Base-by-base conservation (phyloP, 2,329 filamentous ascomycete species). In the Xylariaceae sp. region DNA sequence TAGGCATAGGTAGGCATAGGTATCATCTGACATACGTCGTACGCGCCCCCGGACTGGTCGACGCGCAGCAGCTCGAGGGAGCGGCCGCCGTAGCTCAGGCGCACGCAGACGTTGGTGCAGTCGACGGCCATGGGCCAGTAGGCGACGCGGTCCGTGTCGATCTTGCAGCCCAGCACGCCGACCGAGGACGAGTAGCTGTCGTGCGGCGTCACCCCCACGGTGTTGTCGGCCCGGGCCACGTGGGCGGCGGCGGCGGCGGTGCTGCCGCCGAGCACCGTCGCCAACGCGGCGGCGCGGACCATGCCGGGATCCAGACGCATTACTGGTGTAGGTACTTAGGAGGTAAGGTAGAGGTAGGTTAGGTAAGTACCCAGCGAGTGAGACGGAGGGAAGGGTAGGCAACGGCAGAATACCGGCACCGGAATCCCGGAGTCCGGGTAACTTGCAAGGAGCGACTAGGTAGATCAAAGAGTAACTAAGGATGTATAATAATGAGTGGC, bases 81-180 rank as follows among this genome's bases (percentile, higher is more conserved):
- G 40, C 70, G 68, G 37, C 58, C 67, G 27, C 52, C 58, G 50
- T 69, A 57, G 35, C 58, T 65, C 44, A 78, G 58, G 52, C 68
- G 66, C 49, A 77, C 59, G 57, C 74, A 78, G 44, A 77, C 61
- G 50, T 72, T 63, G 57, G 69, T 57, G 62, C 74, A 79, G 59
- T 62, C 60, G 28, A 70, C 59, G 4, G 57, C 47, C 16, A 48
- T 50, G 5, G 75, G 75, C 71, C 71, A 78, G 66, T 79, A 79
- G 40, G 75, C 74, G 19, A 77, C 65, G 27, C 72, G 72, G 62
- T 78, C 68, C 42, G 65, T 72, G 59, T 78, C 55, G 55, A 78
- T 67, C 56, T 75, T 72, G 67, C 75, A 78, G 32, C 75, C 75
- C 5, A 75, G 58, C 1, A 77, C 73, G 29, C 75, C 75, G 38